These are phyloP conservation scores for Cryoendolithus antarcticus DNA, from an alignment of 2,329 filamentous ascomycete genomes.

Conservation along the genomic window DNA sequence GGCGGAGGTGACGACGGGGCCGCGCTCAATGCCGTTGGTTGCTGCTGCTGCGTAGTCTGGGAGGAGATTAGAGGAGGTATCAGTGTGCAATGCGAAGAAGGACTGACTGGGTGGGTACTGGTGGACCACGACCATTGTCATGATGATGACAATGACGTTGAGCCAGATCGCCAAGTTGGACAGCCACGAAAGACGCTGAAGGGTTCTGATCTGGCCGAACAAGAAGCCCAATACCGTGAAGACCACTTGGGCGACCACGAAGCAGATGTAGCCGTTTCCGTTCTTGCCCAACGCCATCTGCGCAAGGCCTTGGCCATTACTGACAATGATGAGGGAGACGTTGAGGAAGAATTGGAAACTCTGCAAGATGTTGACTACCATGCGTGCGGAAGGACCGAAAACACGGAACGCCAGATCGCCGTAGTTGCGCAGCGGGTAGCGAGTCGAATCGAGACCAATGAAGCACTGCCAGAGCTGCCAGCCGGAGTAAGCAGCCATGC, in stretches of 20 bases:
- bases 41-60: constrained; percentile 34
- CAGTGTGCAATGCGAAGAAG: no score
- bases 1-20: constrained; percentile 27
- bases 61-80: constrained; percentile 24
- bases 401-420: constrained; percentile 31
- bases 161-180: constrained; percentile 46
- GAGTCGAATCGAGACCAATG: constrained; percentile 28
- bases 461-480: constrained; percentile 30
- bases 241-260: constrained; percentile 39
- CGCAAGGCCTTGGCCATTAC: constrained; percentile 42
- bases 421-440: constrained; percentile 29
- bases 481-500: constrained; percentile 25
- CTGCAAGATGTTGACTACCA: constrained; percentile 28
- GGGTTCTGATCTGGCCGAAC: constrained; percentile 43
- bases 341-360: constrained; percentile 35
- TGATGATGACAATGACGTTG: constrained; percentile 43
- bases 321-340: constrained; percentile 41
- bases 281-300: constrained; percentile 30
- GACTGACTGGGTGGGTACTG: no score
- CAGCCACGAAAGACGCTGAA: constrained; percentile 43
- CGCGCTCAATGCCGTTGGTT: constrained; percentile 16
- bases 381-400: constrained; percentile 25
- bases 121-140: constrained; percentile 39
- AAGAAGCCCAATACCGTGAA: constrained; percentile 40
- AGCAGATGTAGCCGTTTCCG: constrained; percentile 31